Base-by-base conservation (phyloP, 176 grass and related monocot genomes). In the Carex parvula region DNA sequence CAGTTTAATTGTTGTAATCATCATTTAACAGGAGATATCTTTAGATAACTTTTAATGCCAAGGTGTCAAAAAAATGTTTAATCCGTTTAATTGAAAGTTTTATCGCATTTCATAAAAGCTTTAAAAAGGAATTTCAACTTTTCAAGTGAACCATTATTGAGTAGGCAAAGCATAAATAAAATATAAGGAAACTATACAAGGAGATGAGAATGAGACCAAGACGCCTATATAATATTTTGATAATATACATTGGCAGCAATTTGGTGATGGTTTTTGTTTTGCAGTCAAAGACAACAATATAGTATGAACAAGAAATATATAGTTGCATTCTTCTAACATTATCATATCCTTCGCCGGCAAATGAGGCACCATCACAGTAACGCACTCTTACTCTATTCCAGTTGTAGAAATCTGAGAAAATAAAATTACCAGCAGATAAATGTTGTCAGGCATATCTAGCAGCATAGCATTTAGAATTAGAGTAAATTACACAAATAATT, bases 341-440 rank as follows among this genome's bases (percentile, higher is more conserved):
- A 81, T 81, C 84, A 68, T 92, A 72, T 5, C 86, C 89, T 58
- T 93, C 59, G 30, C 95, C 95, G 68, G 90, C 89, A 62, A 91
- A 97, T 37, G 95, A 93, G 2, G 92, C 95, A 67, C 95, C 95
- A 24, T 98, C 95, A 52, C 95, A 98, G 50, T 94, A 98, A 54
- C 89, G 90, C 70, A 98, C 79, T 65, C 91, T 98, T 22, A 94
- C 95, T 86, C 91, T 98, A 55, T 98, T 98, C 95, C 95, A 98
- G 55, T 91, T 93, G 81, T 93, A 91, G 70, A 98, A 98, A 74
- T 98, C 95, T 98, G 88, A 52, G 33, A 15, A 63, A 64, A 22
- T 50, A 9, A 82, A 64, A 66, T 46, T 46, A 33, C 39, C 15
- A 66, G n/a, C 26, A 64, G 65, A 41, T 14, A 48, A 13, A 5